Conservation (phyloP, 73 alveolate genomes). For the Paramecium tetraurelia region DNA sequence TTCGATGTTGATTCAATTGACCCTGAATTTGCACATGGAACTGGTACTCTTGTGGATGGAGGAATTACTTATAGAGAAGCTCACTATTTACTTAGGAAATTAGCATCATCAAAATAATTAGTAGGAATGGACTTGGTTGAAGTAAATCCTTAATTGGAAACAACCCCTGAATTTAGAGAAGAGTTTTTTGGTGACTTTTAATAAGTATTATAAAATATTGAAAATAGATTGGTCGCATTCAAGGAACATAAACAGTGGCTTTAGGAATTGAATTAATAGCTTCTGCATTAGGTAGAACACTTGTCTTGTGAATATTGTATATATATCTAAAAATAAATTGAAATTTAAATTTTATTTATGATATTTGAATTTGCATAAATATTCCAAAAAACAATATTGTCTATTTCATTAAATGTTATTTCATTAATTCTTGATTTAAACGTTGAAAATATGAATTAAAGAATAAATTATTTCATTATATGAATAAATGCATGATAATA, state of each 20-base stretch:
- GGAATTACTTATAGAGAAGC: constrained; percentile 37
- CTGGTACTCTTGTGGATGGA: constrained; percentile 20
- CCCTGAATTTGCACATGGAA: constrained; percentile 39
- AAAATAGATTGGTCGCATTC: background rate
- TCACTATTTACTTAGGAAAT: constrained; percentile 12
- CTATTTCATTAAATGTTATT: no score
- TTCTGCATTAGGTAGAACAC: constrained; percentile 47
- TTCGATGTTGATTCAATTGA: constrained; percentile 15
- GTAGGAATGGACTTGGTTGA: constrained; percentile 20
- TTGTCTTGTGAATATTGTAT: background rate
- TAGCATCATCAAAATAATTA: constrained; percentile 22
- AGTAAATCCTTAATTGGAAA: constrained; percentile 1
- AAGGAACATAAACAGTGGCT: constrained; percentile 35
- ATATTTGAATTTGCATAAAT: background rate
- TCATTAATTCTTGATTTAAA: no score
- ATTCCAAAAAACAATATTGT: no score
- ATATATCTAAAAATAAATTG: background rate
- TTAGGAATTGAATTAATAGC: constrained; percentile 39
- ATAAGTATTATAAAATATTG: background rate
- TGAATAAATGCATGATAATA: no score
- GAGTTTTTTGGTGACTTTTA: constrained; percentile 33
- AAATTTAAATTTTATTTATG: background rate
- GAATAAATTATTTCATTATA: no score
- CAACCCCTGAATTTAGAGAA: constrained; percentile 4
- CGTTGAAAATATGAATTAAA: no score